A percentile compares a stretch with the other conserved stretches of the same genome.
These are phyloP conservation scores for Symbiodinium natans DNA, from an alignment of 73 alveolate genomes.

Conservation along the genomic window DNA sequence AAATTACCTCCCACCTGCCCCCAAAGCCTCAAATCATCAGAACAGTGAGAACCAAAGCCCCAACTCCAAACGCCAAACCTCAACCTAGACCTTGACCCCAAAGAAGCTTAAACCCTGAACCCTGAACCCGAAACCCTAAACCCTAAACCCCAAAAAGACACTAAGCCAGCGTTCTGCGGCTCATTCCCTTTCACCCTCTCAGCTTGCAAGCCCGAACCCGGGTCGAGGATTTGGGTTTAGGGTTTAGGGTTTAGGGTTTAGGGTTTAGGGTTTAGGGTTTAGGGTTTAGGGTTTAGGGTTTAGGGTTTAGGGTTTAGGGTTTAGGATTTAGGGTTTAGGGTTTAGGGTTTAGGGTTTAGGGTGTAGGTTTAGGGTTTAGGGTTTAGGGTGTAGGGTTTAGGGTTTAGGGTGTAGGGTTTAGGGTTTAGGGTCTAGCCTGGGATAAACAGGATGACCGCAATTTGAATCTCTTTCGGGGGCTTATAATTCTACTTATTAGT, in stretches of 20 bases:
- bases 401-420: too few species aligned
- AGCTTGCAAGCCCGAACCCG: too few species aligned
- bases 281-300: not conserved
- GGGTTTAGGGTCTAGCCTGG: too few species aligned
- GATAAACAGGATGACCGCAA: too few species aligned
- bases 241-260: not conserved
- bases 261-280: not conserved
- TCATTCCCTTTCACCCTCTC: too few species aligned
- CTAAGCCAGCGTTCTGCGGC: not conserved
- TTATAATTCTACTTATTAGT: too few species aligned
- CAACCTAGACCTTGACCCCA: not conserved
- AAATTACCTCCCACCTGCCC: too few species aligned
- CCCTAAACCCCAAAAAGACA: not conserved
- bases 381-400: too few species aligned
- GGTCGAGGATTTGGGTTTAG: not conserved
- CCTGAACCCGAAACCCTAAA: not conserved
- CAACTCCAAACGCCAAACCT: not conserved
- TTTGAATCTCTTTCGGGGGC: too few species aligned
- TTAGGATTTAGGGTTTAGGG: not conserved
- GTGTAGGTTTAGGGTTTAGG: not conserved
- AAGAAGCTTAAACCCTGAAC: not conserved
- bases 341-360: not conserved
- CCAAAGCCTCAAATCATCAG: too few species aligned
- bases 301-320: not conserved
- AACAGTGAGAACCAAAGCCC: not conserved